Evolutionary conservation across 495 filamentous ascomycete genomes (phyloP).

Genomic region (Aspergillus steynii): DNA sequence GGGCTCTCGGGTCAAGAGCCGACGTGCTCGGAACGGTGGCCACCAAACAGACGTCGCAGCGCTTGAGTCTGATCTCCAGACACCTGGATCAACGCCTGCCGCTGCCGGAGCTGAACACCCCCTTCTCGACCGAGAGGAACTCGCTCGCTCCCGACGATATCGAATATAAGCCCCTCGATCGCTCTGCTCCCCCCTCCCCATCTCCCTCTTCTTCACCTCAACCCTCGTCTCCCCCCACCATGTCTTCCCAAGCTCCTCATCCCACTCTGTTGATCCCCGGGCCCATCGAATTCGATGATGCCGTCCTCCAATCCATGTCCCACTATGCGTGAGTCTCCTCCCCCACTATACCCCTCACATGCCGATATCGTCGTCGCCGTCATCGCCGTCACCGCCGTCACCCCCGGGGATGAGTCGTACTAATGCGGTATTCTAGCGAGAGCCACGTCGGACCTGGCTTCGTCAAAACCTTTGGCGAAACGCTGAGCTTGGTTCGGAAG

Average conservation of each 20-base stretch:
- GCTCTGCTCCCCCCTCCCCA: slow-evolving; percentile 30
- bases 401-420: background rate
- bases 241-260: slow-evolving; percentile 54
- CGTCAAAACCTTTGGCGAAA: slow-evolving; percentile 87
- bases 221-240: slow-evolving; percentile 42
- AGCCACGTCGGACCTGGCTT: slow-evolving; percentile 88
- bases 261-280: slow-evolving; percentile 78
- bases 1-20: slow-evolving; percentile 35
- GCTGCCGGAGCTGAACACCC: slow-evolving; percentile 63
- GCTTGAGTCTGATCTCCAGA: slow-evolving; percentile 77
- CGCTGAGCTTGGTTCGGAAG: slow-evolving; percentile 81
- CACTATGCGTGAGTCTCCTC: slow-evolving; percentile 78
- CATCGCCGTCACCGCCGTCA: background rate
- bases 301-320: slow-evolving; percentile 89
- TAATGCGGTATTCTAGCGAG: slow-evolving; percentile 59
- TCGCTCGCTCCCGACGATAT: slow-evolving; percentile 56
- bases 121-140: slow-evolving; percentile 65
- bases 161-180: slow-evolving; percentile 54
- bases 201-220: slow-evolving; percentile 12
- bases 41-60: slow-evolving; percentile 58
- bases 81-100: slow-evolving; percentile 67
- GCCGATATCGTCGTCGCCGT: background rate
- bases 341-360: background rate
- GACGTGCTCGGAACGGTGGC: slow-evolving; percentile 52
- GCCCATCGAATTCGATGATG: slow-evolving; percentile 98